Evolutionary conservation across 2,329 filamentous ascomycete genomes (phyloP), one percentile per base, ranked within the genome.

Genomic region (Lomentospora prolificans): DNA sequence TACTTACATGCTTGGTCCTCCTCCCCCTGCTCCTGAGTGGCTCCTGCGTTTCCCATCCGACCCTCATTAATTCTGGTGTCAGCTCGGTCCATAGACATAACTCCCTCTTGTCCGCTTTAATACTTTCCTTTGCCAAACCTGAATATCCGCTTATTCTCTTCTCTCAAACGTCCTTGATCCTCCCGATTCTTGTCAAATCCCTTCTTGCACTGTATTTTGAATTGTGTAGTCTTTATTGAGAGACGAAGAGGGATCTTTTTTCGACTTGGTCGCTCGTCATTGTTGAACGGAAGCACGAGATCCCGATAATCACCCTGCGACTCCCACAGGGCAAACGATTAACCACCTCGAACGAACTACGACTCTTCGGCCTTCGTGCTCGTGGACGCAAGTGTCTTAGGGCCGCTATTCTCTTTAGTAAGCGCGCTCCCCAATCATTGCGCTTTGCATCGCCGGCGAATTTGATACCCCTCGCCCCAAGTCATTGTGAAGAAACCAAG

Each of bases 101-200:
- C 50, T 25, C 28, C 27, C 53, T 58, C 51, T 28, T 55, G 44
- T 58, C 53, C 30, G 12, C 44, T 48, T 25, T 25, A 25, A 48
- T 25, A 9, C 44, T 25, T 30, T 53, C 39, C 30, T 14, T 39
- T 25, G 55, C 44, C 3, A 57, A 55, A 56, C n/a, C 53, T 50
- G 58, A 41, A 51, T 33, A 50, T 52, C 57, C 54, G 54, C 58
- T 59, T 59, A 57, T 57, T 58, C 46, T 58, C 58, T 63, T 61
- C 52, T 54, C 61, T 62, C 59, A 60, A 53, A 17, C 25, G n/a
- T n/a, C 19, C 31, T 44, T 17, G 4, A 17, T 46, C 25, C 41
- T n/a, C 5, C 44, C 7, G 28, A n/a, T 48, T 41, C 22, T 48
- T 25, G 44, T 48, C 44, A 25, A 48, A 17, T 41, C 4, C 44